These are phyloP conservation scores for Lactarius pseudohatsudake DNA, from an alignment of 768 basidiomycete genomes.

Conservation along the genomic window DNA sequence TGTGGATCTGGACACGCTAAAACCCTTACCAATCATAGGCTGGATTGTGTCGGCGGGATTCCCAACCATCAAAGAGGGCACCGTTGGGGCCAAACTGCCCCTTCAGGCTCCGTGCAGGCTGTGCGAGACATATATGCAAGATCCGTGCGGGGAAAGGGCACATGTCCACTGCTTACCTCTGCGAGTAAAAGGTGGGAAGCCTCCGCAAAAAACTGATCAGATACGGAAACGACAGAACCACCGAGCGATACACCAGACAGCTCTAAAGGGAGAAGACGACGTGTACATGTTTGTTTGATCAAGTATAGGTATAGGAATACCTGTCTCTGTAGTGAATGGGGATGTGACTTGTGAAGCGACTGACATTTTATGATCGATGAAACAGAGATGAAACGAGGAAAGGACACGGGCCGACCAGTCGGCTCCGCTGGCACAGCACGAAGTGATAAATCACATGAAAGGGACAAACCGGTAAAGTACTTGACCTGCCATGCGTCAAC, in stretches of 20 bases:
- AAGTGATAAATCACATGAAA: constrained; percentile 32
- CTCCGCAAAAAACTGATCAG: constrained; percentile 96
- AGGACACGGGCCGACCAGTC: constrained; percentile 42
- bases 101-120: constrained; percentile 87
- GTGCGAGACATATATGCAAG: neutral
- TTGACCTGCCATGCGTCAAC: neutral
- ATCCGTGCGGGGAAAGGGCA: neutral
- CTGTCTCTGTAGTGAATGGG: constrained; percentile 51
- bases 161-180: constrained; percentile 51
- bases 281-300: neutral
- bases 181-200: constrained; percentile 81
- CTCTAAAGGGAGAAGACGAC: constrained; percentile 50
- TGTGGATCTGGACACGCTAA: neutral
- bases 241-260: constrained; percentile 86
- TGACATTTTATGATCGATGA: constrained; percentile 30
- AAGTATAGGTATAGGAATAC: constrained; percentile 36
- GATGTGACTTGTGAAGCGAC: constrained; percentile 38
- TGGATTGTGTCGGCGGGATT: constrained; percentile 86
- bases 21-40: constrained; percentile 75
- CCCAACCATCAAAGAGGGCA: constrained; percentile 94
- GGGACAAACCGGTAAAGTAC: constrained; percentile 3
- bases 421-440: constrained; percentile 39
- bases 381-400: constrained; percentile 41
- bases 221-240: constrained; percentile 68
- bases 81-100: constrained; percentile 98